A percentile compares a stretch with the other conserved stretches of the same genome.
Evolutionary conservation across 2,329 filamentous ascomycete genomes (phyloP).

Genomic region (Fusarium keratoplasticum): DNA sequence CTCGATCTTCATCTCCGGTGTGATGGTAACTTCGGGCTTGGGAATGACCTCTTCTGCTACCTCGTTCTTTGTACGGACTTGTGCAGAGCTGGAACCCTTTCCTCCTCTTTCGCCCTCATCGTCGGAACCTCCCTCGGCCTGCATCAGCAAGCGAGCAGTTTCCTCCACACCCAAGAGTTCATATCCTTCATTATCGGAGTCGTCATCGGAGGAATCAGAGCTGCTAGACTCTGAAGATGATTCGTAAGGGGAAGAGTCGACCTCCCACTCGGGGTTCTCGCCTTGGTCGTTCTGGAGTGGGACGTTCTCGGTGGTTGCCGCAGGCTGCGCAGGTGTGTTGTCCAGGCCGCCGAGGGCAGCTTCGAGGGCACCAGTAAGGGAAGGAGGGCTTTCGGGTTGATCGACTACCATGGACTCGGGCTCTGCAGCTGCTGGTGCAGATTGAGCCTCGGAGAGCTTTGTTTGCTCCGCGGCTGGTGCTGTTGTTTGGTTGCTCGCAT

Average conservation of each 20-base stretch:
- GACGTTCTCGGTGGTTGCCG: constrained; percentile 20
- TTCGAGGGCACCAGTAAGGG: constrained; percentile 57
- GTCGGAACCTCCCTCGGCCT: constrained; percentile 81
- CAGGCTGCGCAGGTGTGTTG: constrained; percentile 17
- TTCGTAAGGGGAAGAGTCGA: constrained; percentile 80
- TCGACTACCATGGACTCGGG: constrained; percentile 52
- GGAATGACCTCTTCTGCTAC: constrained; percentile 70
- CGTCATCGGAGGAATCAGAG: constrained; percentile 70
- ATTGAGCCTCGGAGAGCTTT: constrained; percentile 10
- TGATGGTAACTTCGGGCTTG: constrained; percentile 84
- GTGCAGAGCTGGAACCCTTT: constrained; percentile 53
- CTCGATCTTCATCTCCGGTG: constrained; percentile 79
- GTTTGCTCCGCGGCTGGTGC: constrained; percentile 5
- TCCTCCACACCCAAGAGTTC: constrained; percentile 84
- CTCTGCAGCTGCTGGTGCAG: constrained; percentile 37
- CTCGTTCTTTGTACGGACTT: constrained; percentile 87
- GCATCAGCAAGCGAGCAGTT: constrained; percentile 86
- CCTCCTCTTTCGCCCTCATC: constrained; percentile 72
- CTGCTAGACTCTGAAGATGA: constrained; percentile 71
- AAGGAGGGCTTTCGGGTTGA: constrained; percentile 50
- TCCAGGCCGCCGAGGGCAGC: constrained; percentile 56
- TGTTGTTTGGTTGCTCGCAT: constrained; percentile 6
- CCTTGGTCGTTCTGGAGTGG: constrained; percentile 49
- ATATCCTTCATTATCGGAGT: constrained; percentile 72
- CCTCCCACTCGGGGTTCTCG: constrained; percentile 83